Evolutionary conservation across 208 protist species (phyloP).

Genomic region (Leishmania braziliensis): DNA sequence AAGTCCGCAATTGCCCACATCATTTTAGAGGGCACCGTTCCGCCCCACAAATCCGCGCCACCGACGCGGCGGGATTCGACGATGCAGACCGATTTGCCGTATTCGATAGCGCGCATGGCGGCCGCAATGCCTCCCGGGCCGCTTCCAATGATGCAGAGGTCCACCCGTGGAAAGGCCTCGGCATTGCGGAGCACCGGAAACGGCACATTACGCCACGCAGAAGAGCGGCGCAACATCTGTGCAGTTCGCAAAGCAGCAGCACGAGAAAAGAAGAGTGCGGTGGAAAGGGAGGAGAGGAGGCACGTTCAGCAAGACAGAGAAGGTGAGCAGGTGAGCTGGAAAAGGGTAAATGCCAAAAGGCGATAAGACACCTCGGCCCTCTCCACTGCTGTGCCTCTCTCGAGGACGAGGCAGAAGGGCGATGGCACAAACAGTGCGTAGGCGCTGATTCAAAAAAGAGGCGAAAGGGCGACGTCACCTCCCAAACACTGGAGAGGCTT

Average conservation of each 20-base stretch:
- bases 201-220: slow-evolving; percentile 24
- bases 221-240: slow-evolving; percentile 31
- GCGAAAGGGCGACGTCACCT: not conserved
- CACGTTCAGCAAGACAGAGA: not conserved
- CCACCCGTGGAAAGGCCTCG: slow-evolving; percentile 58
- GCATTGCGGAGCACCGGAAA: slow-evolving; percentile 47
- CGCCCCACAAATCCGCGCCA: slow-evolving; percentile 71
- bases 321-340: no score
- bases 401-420: not conserved
- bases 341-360: no score
- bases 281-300: not conserved
- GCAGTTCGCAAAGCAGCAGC: not conserved
- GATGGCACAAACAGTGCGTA: not conserved
- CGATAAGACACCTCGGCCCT: not conserved
- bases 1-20: slow-evolving; percentile 72
- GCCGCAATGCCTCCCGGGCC: slow-evolving; percentile 66
- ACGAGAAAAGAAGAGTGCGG: not conserved
- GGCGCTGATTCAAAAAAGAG: not conserved
- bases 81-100: slow-evolving; percentile 63
- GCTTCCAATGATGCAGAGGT: slow-evolving; percentile 74
- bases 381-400: not conserved
- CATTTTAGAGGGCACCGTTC: slow-evolving; percentile 73
- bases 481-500: not conserved
- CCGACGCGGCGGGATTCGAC: slow-evolving; percentile 58
- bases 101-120: slow-evolving; percentile 56